Evolutionary conservation across 345 rosid genomes (phyloP), one percentile per base, ranked within the genome.

Genomic region (Salix udensis): DNA sequence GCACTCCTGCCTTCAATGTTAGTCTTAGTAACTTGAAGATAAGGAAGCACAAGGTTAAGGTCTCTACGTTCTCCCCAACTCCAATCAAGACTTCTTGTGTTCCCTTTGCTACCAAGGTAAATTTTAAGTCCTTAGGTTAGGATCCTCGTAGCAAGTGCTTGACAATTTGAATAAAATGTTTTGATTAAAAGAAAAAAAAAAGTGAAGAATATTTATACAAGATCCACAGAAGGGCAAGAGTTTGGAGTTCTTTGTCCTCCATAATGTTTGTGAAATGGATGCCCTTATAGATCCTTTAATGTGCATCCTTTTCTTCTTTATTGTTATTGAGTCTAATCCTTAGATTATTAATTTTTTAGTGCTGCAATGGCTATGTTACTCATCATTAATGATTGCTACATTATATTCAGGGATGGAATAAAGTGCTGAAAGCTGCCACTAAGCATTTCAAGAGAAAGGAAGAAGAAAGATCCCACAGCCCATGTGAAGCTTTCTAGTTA

Each of bases 381-480:
- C 9, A n/a, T 53, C 26, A 3, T n/a, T 21, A 8, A 55, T 21
- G n/a, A 12, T 21, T 61, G 7, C 13, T 60, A 13, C 11, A 36
- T 31, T 39, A n/a, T 72, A 30, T 44, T 13, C 77, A 94, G 98
- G 92, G 92, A 21, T 92, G 92, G 94, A 80, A 70, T 73, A 89
- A 88, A 80, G 71, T 90, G 83, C 75, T 92, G 69, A 94, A 85
- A 80, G 93, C 93, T 31, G 97, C 96, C 6, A 75, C 92, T 0
- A 94, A 83, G 75, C 98, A 88, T 73, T 91, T 92, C 84, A 94
- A 91, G 94, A 92, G n/a, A 82, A 42, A 72, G 66, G 80, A 80
- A 75, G 77, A 88, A 83, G 83, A 91, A 65, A 74, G 83, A 71
- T 62, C 58, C 70, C 7, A 11, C 67, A 2, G 12, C 48, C 16